A percentile compares a stretch with the other conserved stretches of the same genome.
phyloP scores from a whole-genome alignment of 2,329 filamentous ascomycete genomes.

The Cercospora sp. region DNA sequence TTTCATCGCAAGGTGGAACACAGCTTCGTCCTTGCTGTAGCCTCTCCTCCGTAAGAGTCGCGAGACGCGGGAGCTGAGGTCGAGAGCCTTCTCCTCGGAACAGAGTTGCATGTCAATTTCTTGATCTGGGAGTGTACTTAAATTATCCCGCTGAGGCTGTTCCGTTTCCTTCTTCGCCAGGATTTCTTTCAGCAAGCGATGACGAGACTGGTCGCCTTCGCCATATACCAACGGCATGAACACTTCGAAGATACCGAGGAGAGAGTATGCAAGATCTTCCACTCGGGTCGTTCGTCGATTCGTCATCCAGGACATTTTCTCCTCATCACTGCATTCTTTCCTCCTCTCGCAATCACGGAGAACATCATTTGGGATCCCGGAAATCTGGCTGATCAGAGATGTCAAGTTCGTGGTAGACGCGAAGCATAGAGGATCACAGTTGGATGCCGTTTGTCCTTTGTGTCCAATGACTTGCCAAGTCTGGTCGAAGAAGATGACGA shows the following conservation, averaged over 20 bases:
- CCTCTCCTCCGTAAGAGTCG: neutral
- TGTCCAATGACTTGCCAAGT: conserved; percentile 19
- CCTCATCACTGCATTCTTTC: neutral
- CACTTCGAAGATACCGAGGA: conserved; percentile 49
- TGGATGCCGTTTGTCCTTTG: conserved; percentile 1
- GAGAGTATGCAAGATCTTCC: conserved; percentile 49
- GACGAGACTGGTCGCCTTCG: conserved; percentile 25
- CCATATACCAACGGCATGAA: conserved; percentile 49
- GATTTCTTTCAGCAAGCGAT: conserved; percentile 18
- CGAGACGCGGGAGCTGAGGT: neutral
- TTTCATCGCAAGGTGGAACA: neutral
- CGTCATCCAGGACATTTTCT: conserved; percentile 10
- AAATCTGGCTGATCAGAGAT: conserved; percentile 20
- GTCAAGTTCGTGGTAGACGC: neutral
- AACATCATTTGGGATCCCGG: conserved; percentile 15
- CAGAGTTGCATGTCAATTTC: neutral
- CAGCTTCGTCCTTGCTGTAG: neutral
- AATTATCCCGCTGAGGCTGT: neutral
- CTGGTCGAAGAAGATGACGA: conserved; percentile 22
- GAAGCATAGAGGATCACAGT: neutral
- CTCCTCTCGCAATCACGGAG: conserved; percentile 7
- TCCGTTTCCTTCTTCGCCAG: conserved; percentile 10
- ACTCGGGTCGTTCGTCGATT: neutral
- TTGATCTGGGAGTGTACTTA: neutral
- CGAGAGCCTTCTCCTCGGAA: neutral